These are phyloP conservation scores for Pythium monospermum DNA, from an alignment of 352 stramenopile genomes.

Conservation along the genomic window DNA sequence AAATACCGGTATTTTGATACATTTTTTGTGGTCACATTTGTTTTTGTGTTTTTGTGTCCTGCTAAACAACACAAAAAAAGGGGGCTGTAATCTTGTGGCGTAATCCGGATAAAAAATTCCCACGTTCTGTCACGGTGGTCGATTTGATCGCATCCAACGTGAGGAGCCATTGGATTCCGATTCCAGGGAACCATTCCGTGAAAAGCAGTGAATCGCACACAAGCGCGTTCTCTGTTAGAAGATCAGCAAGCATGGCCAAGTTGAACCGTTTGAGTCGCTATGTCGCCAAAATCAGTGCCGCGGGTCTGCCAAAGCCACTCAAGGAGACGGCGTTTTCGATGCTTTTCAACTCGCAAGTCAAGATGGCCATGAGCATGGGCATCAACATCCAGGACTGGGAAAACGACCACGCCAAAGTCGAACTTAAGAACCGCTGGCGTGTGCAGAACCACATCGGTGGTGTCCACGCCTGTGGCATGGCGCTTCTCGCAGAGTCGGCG, in stretches of 20 bases:
- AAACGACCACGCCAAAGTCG: slow-evolving; percentile 35
- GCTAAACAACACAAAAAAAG: too few species aligned
- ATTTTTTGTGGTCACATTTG: too few species aligned
- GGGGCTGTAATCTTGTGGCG: slow-evolving; percentile 1
- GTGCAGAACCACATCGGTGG: slow-evolving; percentile 89
- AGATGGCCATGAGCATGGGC: slow-evolving; percentile 73
- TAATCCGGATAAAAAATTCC: background rate
- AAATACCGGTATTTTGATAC: too few species aligned
- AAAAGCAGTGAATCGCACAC: background rate
- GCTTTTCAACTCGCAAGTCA: slow-evolving; percentile 82
- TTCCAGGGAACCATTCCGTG: too few species aligned
- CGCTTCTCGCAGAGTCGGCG: slow-evolving; percentile 73
- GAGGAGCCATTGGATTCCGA: background rate
- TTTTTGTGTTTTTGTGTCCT: too few species aligned
- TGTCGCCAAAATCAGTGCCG: slow-evolving; percentile 50
- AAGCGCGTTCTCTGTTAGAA: background rate
- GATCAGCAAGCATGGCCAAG: slow-evolving; percentile 15
- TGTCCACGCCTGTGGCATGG: slow-evolving; percentile 85
- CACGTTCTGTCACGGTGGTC: slow-evolving; percentile 7
- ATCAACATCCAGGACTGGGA: slow-evolving; percentile 69
- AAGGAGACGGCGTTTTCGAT: slow-evolving; percentile 54
- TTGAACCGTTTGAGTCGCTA: slow-evolving; percentile 55
- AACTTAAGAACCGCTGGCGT: slow-evolving; percentile 62
- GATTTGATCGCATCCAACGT: background rate
- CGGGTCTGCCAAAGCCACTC: slow-evolving; percentile 28